Evolutionary conservation across 2,329 filamentous ascomycete genomes (phyloP).

Genomic region (Pezicula rhizophila): DNA sequence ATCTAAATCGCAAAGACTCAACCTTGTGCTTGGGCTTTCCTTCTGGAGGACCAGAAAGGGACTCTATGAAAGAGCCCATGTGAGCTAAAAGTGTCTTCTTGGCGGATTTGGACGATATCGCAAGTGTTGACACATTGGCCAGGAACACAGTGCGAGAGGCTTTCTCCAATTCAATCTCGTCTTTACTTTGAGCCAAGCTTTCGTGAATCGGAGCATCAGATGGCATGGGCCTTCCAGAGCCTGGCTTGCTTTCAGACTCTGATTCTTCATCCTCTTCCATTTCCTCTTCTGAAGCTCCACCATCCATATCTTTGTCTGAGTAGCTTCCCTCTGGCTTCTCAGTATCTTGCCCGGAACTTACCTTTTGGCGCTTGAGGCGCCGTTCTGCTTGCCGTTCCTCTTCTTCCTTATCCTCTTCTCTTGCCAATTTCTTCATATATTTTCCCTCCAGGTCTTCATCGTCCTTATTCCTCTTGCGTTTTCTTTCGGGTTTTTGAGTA

Average conservation of each 20-base stretch:
- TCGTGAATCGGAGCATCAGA: constrained; percentile 44
- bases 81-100: constrained; percentile 74
- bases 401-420: constrained; percentile 52
- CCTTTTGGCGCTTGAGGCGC: constrained; percentile 47
- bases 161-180: constrained; percentile 68
- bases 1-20: constrained; percentile 90
- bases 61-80: constrained; percentile 67
- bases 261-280: constrained; percentile 18
- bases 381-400: constrained; percentile 34
- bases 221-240: constrained; percentile 35
- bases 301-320: constrained; percentile 20
- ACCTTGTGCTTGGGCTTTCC: constrained; percentile 59
- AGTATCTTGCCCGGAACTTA: constrained; percentile 31
- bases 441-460: constrained; percentile 64
- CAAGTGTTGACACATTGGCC: constrained; percentile 78
- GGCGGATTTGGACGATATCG: constrained; percentile 74
- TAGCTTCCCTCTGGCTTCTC: constrained; percentile 28
- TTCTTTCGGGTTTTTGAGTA: constrained; percentile 34
- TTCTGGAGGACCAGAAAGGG: constrained; percentile 37
- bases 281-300: constrained; percentile 20
- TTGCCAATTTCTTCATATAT: constrained; percentile 60
- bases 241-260: constrained; percentile 23
- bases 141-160: constrained; percentile 87
- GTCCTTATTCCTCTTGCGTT: constrained; percentile 59
- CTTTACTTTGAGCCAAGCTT: constrained; percentile 47